These are phyloP conservation scores for Miscanthus lutarioriparius DNA, from an alignment of 176 grass and related monocot species.

Conservation along the genomic window DNA sequence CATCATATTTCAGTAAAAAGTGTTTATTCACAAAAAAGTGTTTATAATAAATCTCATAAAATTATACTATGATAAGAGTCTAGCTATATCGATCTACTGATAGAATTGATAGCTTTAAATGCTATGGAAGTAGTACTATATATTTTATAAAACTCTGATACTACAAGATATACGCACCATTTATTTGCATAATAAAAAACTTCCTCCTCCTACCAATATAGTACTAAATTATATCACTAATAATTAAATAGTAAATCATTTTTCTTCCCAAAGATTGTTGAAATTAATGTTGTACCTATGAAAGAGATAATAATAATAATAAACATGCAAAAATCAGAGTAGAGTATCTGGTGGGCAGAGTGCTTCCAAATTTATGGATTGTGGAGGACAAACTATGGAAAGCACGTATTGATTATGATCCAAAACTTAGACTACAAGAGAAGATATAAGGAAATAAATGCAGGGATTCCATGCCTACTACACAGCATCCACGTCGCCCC, in stretches of 20 bases:
- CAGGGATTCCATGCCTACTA: not conserved
- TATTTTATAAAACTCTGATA: not conserved
- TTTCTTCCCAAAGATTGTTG: not conserved
- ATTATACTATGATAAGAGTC: not conserved
- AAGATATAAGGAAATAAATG: not conserved
- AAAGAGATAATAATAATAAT: not conserved
- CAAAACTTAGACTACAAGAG: not conserved
- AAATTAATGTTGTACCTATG: not conserved
- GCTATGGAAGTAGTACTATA: not conserved
- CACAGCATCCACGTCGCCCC: not conserved
- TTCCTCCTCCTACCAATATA: not conserved
- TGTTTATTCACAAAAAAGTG: too few relatives aligned
- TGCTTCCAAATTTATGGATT: not conserved
- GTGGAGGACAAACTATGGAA: not conserved
- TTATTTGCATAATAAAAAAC: not conserved
- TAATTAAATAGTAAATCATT: not conserved
- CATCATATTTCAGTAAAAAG: too few relatives aligned
- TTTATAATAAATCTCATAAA: not conserved
- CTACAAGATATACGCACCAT: not conserved
- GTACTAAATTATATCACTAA: not conserved
- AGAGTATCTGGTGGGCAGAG: not conserved
- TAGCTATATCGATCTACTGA: not conserved
- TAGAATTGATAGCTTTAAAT: not conserved
- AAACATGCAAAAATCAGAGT: not conserved
- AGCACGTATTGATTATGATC: not conserved